phyloP scores from a whole-genome alignment of 202 grass and related monocot genomes.

The Dendrocalamus latiflorus region DNA sequence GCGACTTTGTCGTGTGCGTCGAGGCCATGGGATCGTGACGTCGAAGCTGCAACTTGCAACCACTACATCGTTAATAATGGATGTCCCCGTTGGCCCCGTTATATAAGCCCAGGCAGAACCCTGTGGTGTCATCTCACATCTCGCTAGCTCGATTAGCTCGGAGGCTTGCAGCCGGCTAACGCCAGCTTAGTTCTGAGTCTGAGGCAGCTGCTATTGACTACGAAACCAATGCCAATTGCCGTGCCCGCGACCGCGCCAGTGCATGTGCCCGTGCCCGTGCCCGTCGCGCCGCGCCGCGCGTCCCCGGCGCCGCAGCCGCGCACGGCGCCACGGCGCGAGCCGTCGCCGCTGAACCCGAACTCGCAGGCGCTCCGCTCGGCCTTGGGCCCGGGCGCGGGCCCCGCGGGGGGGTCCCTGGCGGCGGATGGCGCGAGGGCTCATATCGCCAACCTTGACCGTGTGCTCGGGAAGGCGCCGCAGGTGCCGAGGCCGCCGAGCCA shows the following conservation, averaged over 20 bases:
- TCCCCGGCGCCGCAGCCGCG: slow-evolving; percentile 13
- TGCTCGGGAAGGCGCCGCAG: slow-evolving; percentile 52
- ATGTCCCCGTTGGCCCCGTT: background rate
- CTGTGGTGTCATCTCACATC: background rate
- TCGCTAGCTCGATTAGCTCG: background rate
- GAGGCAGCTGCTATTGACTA: background rate
- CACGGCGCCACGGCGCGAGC: slow-evolving; percentile 12
- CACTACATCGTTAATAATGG: background rate
- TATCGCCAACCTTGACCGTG: slow-evolving; percentile 67
- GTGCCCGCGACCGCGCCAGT: slow-evolving; percentile 36
- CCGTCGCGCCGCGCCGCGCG: slow-evolving; percentile 22
- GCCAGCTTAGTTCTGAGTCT: too few relatives aligned
- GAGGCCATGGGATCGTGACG: slow-evolving; percentile 17
- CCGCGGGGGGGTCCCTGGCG: background rate
- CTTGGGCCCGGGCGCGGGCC: background rate
- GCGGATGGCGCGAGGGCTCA: slow-evolving; percentile 11
- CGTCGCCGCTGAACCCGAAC: slow-evolving; percentile 56
- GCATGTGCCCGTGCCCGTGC: slow-evolving; percentile 5
- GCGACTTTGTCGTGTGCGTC: slow-evolving; percentile 9
- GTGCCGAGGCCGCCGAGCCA: background rate
- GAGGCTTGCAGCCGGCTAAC: too few relatives aligned
- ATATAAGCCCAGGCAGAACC: background rate
- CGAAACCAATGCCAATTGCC: slow-evolving; percentile 29
- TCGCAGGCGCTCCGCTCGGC: slow-evolving; percentile 30
- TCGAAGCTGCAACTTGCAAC: slow-evolving; percentile 12